Evolutionary conservation across 371 early-diverging fungal genomes (phyloP).

Genomic region (Coemansia sp.): DNA sequence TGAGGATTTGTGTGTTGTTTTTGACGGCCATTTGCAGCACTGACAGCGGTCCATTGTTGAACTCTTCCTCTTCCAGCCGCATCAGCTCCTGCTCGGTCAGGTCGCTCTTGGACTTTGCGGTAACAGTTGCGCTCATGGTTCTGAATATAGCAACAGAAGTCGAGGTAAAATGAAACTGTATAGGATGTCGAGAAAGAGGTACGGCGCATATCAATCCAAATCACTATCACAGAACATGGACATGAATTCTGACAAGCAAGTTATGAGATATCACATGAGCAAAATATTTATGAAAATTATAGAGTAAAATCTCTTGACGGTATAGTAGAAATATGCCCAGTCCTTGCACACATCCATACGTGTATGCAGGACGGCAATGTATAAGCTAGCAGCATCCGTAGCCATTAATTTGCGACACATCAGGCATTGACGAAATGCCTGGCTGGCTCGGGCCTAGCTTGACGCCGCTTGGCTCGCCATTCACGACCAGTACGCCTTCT

Average conservation of each 20-base stretch:
- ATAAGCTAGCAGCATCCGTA: conserved; percentile 29
- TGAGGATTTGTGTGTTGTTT: conserved; percentile 92
- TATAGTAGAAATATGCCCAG: conserved; percentile 4
- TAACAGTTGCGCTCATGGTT: conserved; percentile 43
- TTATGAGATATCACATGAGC: neutral
- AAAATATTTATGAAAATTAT: neutral
- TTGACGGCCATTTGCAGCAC: conserved; percentile 92
- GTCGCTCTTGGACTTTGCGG: conserved; percentile 50
- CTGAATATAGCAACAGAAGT: neutral
- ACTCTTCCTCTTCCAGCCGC: conserved; percentile 91
- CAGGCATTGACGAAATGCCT: conserved; percentile 50
- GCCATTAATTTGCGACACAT: conserved; percentile 41
- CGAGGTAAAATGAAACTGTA: neutral
- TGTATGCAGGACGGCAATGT: neutral
- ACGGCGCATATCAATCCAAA: no score
- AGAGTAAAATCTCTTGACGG: neutral
- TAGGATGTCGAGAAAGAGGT: neutral
- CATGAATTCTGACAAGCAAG: no score
- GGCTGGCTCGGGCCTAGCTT: conserved; percentile 53
- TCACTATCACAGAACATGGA: no score
- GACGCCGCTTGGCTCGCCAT: conserved; percentile 61
- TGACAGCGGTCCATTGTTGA: conserved; percentile 95
- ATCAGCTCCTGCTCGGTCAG: conserved; percentile 87
- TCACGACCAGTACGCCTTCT: conserved; percentile 69
- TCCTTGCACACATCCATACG: neutral